Conservation (phyloP, 306 rosid genomes). For the Dryas alaskensis region DNA sequence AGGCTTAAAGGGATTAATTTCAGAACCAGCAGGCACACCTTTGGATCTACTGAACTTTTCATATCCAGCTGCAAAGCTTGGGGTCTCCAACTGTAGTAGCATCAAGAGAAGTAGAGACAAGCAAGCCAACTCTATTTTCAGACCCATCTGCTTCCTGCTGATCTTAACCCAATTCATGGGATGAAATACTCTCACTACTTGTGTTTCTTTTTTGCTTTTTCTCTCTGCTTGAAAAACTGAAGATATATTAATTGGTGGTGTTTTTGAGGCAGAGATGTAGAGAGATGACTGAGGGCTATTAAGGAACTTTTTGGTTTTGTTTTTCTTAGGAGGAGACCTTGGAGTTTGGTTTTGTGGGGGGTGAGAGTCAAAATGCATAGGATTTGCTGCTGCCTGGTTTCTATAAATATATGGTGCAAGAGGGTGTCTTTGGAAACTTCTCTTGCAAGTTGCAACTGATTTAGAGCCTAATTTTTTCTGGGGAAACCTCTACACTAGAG, state of each 20-base stretch:
- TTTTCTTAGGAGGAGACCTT: conserved; percentile 24
- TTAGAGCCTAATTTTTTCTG: conserved; percentile 46
- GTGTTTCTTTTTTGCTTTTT: conserved; percentile 1
- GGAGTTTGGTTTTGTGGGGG: conserved; percentile 31
- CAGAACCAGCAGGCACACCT: conserved; percentile 24
- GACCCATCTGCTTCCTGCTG: conserved; percentile 38
- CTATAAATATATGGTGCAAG: conserved; percentile 11
- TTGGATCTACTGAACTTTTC: conserved; percentile 36
- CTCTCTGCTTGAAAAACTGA: background rate
- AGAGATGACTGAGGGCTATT: background rate
- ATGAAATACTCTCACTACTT: conserved; percentile 25
- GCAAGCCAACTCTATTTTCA: conserved; percentile 29
- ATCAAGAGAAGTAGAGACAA: conserved; percentile 46
- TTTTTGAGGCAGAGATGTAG: background rate
- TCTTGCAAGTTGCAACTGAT: conserved; percentile 34
- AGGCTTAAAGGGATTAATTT: conserved; percentile 24
- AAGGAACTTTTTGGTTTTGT: conserved; percentile 26
- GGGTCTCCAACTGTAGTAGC: conserved; percentile 37
- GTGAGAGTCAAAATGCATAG: conserved; percentile 46
- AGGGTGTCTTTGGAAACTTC: conserved; percentile 30
- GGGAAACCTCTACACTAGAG: conserved; percentile 20
- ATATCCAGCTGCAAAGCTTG: conserved; percentile 42
- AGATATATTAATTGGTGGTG: conserved; percentile 3
- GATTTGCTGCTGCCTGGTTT: conserved; percentile 21
- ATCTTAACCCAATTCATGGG: conserved; percentile 50